phyloP scores from a whole-genome alignment of 2,329 filamentous ascomycete species.

The Penicillium frequentans region DNA sequence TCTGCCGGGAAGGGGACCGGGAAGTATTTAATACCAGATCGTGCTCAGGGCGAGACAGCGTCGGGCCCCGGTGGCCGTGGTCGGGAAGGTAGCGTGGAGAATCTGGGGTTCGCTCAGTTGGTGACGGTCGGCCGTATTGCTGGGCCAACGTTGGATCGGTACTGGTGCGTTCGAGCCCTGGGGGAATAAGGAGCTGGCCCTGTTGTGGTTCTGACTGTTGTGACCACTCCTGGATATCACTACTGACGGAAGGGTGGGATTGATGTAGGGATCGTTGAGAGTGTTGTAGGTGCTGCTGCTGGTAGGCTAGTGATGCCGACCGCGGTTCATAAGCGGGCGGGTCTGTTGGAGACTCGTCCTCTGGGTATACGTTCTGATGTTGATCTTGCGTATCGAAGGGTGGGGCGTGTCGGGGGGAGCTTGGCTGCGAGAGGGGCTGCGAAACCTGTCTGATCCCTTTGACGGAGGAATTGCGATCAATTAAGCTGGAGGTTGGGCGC shows the following conservation, averaged over 20 bases:
- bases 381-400: constrained; percentile 3
- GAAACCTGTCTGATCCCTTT: constrained; percentile 20
- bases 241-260: background rate
- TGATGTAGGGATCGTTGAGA: constrained; percentile 7
- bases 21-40: constrained; percentile 21
- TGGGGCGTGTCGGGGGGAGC: constrained; percentile 14
- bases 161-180: constrained; percentile 25
- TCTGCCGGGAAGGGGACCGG: constrained; percentile 22
- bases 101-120: constrained; percentile 18
- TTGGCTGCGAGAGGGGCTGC: constrained; percentile 21
- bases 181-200: constrained; percentile 11
- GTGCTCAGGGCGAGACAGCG: constrained; percentile 13
- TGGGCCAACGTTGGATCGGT: constrained; percentile 30
- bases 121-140: constrained; percentile 20
- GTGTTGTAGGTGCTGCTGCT: constrained; percentile 17
- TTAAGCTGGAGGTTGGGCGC: constrained; percentile 25
- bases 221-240: constrained; percentile 16
- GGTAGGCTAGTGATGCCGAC: constrained; percentile 10
- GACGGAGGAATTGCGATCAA: constrained; percentile 30
- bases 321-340: constrained; percentile 12
- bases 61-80: constrained; percentile 14
- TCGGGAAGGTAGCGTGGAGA: constrained; percentile 12
- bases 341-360: constrained; percentile 9
- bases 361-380: constrained; percentile 4
- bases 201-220: constrained; percentile 17